A percentile compares a stretch with the other conserved stretches of the same genome.
Evolutionary conservation across 1,139 yeast species (phyloP).

Genomic region (Scheffersomyces parashehatae): DNA sequence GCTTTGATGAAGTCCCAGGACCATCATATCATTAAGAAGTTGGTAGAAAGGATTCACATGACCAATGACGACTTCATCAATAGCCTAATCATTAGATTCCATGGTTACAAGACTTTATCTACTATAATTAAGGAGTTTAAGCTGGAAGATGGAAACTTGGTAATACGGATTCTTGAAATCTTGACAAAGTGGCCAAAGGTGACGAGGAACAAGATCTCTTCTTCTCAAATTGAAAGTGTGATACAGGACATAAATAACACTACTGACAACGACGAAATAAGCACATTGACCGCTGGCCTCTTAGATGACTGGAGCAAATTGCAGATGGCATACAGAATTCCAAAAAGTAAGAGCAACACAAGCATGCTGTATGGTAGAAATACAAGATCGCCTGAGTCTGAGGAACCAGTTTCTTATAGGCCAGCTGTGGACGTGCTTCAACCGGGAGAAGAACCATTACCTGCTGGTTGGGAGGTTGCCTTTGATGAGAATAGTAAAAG

Average conservation of each 20-base stretch:
- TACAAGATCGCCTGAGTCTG: conserved; percentile 9
- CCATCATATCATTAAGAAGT: conserved; percentile 59
- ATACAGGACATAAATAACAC: conserved; percentile 46
- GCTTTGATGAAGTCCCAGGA: conserved; percentile 80
- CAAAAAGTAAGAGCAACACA: conserved; percentile 38
- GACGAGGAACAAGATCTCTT: conserved; percentile 78
- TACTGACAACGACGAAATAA: conserved; percentile 34
- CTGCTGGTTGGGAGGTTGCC: conserved; percentile 58
- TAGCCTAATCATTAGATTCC: conserved; percentile 67
- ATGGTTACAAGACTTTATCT: conserved; percentile 83
- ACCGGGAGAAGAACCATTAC: conserved; percentile 35
- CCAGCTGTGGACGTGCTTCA: not conserved
- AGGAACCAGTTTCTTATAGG: not conserved
- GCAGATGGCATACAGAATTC: conserved; percentile 83
- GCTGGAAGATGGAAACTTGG: conserved; percentile 36
- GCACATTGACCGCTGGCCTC: conserved; percentile 42
- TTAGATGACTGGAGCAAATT: conserved; percentile 71
- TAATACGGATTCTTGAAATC: conserved; percentile 53
- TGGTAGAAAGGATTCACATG: conserved; percentile 64
- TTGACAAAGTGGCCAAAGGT: conserved; percentile 76
- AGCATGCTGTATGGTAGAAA: conserved; percentile 33
- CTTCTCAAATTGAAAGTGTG: conserved; percentile 72
- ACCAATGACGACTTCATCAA: conserved; percentile 60
- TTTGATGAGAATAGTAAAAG: conserved; percentile 39
- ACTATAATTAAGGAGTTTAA: conserved; percentile 46